Base-by-base conservation (phyloP, 306 rosid genomes). In the Lupinus albus region DNA sequence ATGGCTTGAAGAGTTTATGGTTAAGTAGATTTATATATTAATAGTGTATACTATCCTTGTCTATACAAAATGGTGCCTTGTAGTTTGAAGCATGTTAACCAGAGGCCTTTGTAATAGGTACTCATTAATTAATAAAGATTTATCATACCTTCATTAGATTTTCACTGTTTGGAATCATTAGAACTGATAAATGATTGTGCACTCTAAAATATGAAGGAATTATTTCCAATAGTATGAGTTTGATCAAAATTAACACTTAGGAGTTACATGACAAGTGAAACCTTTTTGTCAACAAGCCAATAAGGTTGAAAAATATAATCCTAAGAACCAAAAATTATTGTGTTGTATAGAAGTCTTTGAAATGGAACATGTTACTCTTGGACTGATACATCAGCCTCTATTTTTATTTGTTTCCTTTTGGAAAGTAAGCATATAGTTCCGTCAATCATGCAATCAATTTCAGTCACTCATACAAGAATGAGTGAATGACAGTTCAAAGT, bases 31-130 rank as follows among this genome's bases (percentile, higher is more conserved):
- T 56, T 73, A 70, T 55, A 70, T 33, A 33, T 33, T 33, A 33
- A 33, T 25, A 39, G 72, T 79, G 83, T 82, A 78, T 70, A 77
- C 73, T 56, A 62, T 66, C 74, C 75, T 59, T 60, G 59, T 66
- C 74, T 75, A 62, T 75, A 84, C 69, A 70, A 65, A 74, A 61
- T 81, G 80, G 85, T 74, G 61, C 69, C 83, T n/a, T 77, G 67
- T 78, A 72, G 57, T 68, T 70, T 70, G 62, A 74, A 71, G 55
- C 70, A 52, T 64, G 64, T 73, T 73, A 65, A 51, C 64, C 65
- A 33, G 61, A 72, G 79, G 84, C 77, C 57, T 59, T 68, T 17
- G 60, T 49, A 52, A 73, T 77, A 77, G 82, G 64, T 64, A 59
- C 72, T 64, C 77, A 68, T 68, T 62, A 69, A 77, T 61, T 81